Evolutionary conservation across 1,139 yeast genomes (phyloP).

Genomic region (Pneumocystis oryctolagi): DNA sequence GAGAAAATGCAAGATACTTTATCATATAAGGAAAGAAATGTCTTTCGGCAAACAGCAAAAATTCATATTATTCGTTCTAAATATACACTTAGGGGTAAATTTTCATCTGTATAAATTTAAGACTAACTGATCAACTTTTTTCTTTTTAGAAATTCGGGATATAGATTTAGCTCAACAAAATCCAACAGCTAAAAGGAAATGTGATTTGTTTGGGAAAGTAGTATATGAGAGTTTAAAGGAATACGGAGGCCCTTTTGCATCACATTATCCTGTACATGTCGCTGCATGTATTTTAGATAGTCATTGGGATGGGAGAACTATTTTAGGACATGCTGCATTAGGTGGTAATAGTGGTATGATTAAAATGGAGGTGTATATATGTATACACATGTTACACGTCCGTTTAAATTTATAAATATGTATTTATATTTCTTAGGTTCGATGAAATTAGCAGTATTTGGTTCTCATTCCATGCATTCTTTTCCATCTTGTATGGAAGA

Average conservation of each 20-base stretch:
- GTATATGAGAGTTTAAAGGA: slow-evolving; percentile 43
- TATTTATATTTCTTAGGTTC: neutral
- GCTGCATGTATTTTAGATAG: slow-evolving; percentile 77
- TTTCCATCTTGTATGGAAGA: slow-evolving; percentile 76
- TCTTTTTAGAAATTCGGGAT: slow-evolving; percentile 46
- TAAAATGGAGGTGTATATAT: slow-evolving; percentile 20
- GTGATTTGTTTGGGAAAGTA: slow-evolving; percentile 67
- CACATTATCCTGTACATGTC: slow-evolving; percentile 38
- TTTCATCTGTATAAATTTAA: neutral
- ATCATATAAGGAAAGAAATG: slow-evolving; percentile 15
- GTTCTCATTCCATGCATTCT: slow-evolving; percentile 79
- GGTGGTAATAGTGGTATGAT: slow-evolving; percentile 72
- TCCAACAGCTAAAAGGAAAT: slow-evolving; percentile 50
- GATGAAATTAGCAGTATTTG: slow-evolving; percentile 59
- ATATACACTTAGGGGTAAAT: slow-evolving; percentile 35
- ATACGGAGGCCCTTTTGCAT: slow-evolving; percentile 38
- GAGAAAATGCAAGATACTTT: slow-evolving; percentile 41
- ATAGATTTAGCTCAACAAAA: slow-evolving; percentile 82
- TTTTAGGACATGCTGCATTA: slow-evolving; percentile 80
- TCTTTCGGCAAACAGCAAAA: slow-evolving; percentile 45
- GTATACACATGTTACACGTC: neutral
- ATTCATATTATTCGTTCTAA: slow-evolving; percentile 63
- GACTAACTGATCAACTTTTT: too few relatives aligned
- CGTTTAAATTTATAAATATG: neutral
- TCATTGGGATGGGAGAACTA: slow-evolving; percentile 58